Percentiles rank a stretch among this genome's conserved stretches.
These are phyloP conservation scores for Nephelium lappaceum DNA, from an alignment of 345 rosid species.

Conservation along the genomic window DNA sequence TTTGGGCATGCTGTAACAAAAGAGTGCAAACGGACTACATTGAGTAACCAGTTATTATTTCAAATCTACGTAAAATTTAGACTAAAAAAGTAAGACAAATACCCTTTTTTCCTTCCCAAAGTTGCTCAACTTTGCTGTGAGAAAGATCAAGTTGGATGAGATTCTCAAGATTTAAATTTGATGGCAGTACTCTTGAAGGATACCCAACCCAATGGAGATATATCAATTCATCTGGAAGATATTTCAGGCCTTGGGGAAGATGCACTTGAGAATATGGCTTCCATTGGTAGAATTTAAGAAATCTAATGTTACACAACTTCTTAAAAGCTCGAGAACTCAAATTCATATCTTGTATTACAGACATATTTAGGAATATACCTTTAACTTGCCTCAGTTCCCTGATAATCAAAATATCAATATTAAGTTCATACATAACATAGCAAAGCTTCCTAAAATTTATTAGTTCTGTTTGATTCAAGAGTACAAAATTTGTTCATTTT, in stretches of 20 bases:
- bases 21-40: background rate
- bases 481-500: too few species aligned
- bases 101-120: background rate
- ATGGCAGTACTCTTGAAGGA: background rate
- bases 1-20: background rate
- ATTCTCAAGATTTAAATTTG: background rate
- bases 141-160: background rate
- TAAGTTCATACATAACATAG: too few species aligned
- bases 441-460: too few species aligned
- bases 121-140: background rate
- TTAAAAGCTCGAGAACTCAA: too few species aligned
- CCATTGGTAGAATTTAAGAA: constrained; percentile 29
- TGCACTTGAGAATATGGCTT: too few species aligned
- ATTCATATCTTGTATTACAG: too few species aligned
- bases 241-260: background rate
- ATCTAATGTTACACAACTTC: constrained; percentile 22
- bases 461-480: too few species aligned
- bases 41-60: background rate
- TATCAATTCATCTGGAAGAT: background rate
- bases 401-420: too few species aligned
- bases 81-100: background rate
- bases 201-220: background rate
- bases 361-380: too few species aligned
- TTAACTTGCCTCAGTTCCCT: too few species aligned
- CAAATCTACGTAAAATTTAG: too few species aligned